Conservation (phyloP, 2,329 filamentous ascomycete species). For the Curvularia hawaiiensis region DNA sequence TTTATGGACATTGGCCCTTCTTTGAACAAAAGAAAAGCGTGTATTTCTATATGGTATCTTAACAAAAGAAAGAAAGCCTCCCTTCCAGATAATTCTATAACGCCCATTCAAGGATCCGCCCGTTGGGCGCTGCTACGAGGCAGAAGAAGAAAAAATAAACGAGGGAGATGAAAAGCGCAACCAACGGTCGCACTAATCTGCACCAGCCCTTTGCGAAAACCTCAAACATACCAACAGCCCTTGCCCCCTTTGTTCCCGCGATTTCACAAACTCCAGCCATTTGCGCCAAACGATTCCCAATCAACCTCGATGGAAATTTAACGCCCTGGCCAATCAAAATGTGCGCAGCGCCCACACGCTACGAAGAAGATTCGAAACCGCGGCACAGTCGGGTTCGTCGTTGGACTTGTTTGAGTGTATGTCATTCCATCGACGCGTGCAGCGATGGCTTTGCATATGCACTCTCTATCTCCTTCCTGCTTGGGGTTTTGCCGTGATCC, state of each 20-base stretch:
- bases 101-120: not conserved
- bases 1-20: not conserved
- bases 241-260: not conserved
- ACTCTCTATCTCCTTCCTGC: not conserved
- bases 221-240: not conserved
- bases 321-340: not conserved
- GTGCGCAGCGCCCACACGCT: not conserved
- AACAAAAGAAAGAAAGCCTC: not conserved
- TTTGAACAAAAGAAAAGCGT: not conserved
- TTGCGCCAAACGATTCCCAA: not conserved
- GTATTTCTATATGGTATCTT: constrained; percentile 2
- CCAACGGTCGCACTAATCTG: not conserved
- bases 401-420: not conserved
- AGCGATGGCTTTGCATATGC: not conserved
- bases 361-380: not conserved
- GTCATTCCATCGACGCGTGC: too few relatives aligned
- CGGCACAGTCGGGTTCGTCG: not conserved
- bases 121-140: not conserved
- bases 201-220: not conserved
- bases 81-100: too few relatives aligned
- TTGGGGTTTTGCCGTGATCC: not conserved
- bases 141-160: not conserved
- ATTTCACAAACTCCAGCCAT: not conserved
- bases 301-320: not conserved
- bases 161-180: not conserved